phyloP scores from a whole-genome alignment of 2,329 filamentous ascomycete genomes.

The Phialophora chinensis region DNA sequence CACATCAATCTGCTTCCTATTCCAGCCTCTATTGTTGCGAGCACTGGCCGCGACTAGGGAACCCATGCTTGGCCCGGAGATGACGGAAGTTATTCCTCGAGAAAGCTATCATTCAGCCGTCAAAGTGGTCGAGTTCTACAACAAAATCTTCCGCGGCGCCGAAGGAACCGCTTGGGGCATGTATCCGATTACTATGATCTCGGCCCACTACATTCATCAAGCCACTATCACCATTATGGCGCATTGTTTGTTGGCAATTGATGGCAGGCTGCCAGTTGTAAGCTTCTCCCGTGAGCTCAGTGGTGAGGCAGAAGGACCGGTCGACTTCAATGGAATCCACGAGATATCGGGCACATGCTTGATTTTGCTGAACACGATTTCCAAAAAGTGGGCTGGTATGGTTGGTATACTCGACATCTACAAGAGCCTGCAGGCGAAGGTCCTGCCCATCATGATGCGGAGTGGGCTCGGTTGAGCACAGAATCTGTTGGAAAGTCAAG shows the following conservation, averaged over 20 bases:
- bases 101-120: constrained; percentile 44
- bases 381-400: constrained; percentile 40
- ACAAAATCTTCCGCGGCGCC: constrained; percentile 43
- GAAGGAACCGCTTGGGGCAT: constrained; percentile 40
- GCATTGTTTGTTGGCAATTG: constrained; percentile 42
- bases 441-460: constrained; percentile 38
- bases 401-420: constrained; percentile 40
- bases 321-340: constrained; percentile 40
- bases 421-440: constrained; percentile 40
- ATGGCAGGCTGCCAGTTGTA: constrained; percentile 40
- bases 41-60: constrained; percentile 38
- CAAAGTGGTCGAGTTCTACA: constrained; percentile 42
- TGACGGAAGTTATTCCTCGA: constrained; percentile 36
- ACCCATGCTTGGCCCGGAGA: constrained; percentile 31
- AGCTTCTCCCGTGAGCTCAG: constrained; percentile 36
- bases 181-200: constrained; percentile 44
- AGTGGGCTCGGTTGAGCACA: constrained; percentile 29
- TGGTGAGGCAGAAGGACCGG: constrained; percentile 33
- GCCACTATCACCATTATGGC: constrained; percentile 44
- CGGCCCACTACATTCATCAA: constrained; percentile 44
- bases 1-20: constrained; percentile 44
- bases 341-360: constrained; percentile 41
- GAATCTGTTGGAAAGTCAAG: not conserved
- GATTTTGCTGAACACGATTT: constrained; percentile 38
- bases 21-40: constrained; percentile 43